These are phyloP conservation scores for Circinella umbellata DNA, from an alignment of 371 early-diverging fungal species.

Conservation along the genomic window DNA sequence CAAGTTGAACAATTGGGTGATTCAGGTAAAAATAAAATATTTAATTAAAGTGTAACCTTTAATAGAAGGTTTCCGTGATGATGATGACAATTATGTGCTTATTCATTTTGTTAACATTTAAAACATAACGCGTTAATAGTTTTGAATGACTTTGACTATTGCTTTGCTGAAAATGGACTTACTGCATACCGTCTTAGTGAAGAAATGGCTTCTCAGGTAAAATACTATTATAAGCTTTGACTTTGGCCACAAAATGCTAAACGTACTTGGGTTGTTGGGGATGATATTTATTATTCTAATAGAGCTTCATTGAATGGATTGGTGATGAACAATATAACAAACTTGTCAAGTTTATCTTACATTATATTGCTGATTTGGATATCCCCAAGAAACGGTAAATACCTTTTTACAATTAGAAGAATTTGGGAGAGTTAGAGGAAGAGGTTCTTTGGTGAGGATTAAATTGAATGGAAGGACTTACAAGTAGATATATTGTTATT, in stretches of 20 bases:
- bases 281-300: slow-evolving; percentile 8
- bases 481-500: background rate
- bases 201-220: slow-evolving; percentile 79
- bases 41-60: background rate
- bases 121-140: slow-evolving; percentile 30
- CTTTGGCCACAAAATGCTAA: no score
- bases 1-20: slow-evolving; percentile 98
- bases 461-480: no score
- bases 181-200: slow-evolving; percentile 91
- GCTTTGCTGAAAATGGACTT: slow-evolving; percentile 99
- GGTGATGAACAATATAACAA: slow-evolving; percentile 98
- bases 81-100: no score
- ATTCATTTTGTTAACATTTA: no score
- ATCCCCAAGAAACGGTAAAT: slow-evolving; percentile 93
- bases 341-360: slow-evolving; percentile 93
- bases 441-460: background rate
- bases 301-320: slow-evolving; percentile 94
- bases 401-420: no score
- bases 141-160: slow-evolving; percentile 92
- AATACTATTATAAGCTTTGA: no score
- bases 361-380: slow-evolving; percentile 95
- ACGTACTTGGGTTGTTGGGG: background rate
- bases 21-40: slow-evolving; percentile 60
- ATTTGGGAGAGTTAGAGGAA: no score
- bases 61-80: no score